A percentile compares a stretch with the other conserved stretches of the same genome.
Conservation (phyloP, 1,284 basidiomycete species). For the Meira miltonrushii region DNA sequence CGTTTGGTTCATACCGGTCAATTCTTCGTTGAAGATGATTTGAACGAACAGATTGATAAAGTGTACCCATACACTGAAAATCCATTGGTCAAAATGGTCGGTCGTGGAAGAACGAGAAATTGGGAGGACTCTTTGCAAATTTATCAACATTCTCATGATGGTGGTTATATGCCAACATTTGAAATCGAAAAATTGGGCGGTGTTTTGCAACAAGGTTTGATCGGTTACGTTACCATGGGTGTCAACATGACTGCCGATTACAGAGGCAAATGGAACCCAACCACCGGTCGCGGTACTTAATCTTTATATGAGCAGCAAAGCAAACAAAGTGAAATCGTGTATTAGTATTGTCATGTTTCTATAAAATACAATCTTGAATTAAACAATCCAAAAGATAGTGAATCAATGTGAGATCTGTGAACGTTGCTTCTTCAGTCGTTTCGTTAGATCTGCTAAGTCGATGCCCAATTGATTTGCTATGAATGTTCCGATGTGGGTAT, state of each 20-base stretch:
- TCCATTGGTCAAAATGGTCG: constrained; percentile 48
- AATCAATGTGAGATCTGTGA: too few species aligned
- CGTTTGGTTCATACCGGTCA: constrained; percentile 59
- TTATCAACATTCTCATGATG: constrained; percentile 49
- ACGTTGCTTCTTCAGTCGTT: background rate
- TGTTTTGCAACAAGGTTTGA: constrained; percentile 54
- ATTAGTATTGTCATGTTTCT: too few species aligned
- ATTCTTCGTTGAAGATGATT: constrained; percentile 64
- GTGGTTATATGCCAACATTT: constrained; percentile 38
- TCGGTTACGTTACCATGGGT: constrained; percentile 55
- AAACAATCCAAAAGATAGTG: too few species aligned
- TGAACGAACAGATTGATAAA: constrained; percentile 56
- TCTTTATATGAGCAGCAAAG: too few species aligned
- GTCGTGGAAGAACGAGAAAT: constrained; percentile 55
- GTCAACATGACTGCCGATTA: constrained; percentile 44
- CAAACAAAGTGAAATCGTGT: too few species aligned
- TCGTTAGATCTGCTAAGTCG: background rate
- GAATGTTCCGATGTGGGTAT: constrained; percentile 32
- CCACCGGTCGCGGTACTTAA: constrained; percentile 16
- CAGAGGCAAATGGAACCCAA: constrained; percentile 32
- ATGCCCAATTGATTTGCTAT: background rate
- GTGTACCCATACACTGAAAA: constrained; percentile 54
- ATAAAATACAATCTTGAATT: too few species aligned
- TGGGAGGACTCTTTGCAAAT: constrained; percentile 56
- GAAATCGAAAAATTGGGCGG: constrained; percentile 55